Evolutionary conservation across 2,329 filamentous ascomycete genomes (phyloP), one percentile per base, ranked within the genome.

Genomic region (Phoma sp.): DNA sequence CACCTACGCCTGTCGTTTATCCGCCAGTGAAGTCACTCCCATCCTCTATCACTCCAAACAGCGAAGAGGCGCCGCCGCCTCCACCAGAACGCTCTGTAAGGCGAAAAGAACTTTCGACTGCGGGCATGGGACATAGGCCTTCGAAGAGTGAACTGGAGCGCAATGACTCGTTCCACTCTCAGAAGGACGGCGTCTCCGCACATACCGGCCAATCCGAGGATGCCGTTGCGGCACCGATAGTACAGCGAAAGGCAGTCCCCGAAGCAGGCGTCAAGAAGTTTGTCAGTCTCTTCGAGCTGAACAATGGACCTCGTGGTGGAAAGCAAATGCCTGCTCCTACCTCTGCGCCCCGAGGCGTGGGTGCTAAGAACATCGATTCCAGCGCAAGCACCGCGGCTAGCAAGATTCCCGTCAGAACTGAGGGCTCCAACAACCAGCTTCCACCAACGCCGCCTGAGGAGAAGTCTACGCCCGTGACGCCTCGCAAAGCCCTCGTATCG

Each of bases 51-150:
- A 42, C 50, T 22, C 41, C 50, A 40, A 56, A 68, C 37, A 60
- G 66, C 18, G 69, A 69, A 29, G 63, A 66, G 23, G 61, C 70
- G 23, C 71, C 72, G 22, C 73, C 72, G 8, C 67, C 69, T 33
- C 72, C 71, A n/a, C 72, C 72, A 4, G 59, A 63, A 44, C 75
- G 75, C 52, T 73, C 71, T 0, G 50, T 59, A 27, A 63, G 62
- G 32, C 63, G 69, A 36, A 56, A 52, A 18, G 54, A 49, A 22
- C 35, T 55, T 11, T 61, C 59, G 25, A 50, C 57, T 27, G 23
- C 57, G 32, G 11, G 48, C 9, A 66, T 67, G 65, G 67, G 67
- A 13, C 62, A 61, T 36, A 59, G 63, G 35, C 51, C 45, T 11
- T 69, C 68, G 14, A 68, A 64, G 49, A 58, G 46, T 35, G 60